Conservation (phyloP, 2,329 filamentous ascomycete genomes). For the Aspergillus eucalypticola region DNA sequence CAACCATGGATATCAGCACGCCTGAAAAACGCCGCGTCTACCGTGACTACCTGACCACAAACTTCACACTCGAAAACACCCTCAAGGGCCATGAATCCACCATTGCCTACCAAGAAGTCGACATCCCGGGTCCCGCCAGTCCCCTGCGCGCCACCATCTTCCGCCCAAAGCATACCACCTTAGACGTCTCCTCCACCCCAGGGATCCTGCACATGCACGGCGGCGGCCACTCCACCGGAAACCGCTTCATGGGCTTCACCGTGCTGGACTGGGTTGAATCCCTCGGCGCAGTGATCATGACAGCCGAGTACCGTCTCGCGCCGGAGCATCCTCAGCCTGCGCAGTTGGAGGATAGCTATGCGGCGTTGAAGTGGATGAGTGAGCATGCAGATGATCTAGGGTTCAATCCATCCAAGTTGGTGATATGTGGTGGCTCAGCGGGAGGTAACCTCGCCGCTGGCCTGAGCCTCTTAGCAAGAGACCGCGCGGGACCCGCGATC, state of each 20-base stretch:
- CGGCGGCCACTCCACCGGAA: slow-evolving; percentile 6
- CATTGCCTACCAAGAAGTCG: neutral
- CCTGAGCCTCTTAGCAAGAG: neutral
- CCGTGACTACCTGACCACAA: neutral
- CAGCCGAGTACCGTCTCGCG: slow-evolving; percentile 4
- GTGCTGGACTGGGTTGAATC: neutral
- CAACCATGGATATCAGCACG: neutral
- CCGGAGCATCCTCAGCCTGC: slow-evolving; percentile 7
- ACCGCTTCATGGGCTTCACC: neutral
- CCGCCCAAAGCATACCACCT: neutral
- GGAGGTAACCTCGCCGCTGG: neutral
- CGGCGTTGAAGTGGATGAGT: neutral
- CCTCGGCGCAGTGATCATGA: neutral
- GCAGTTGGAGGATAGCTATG: neutral
- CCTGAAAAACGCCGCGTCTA: neutral
- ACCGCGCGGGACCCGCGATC: neutral
- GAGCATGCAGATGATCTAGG: neutral
- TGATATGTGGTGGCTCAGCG: neutral
- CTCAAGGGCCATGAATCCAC: neutral
- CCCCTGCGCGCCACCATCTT: neutral
- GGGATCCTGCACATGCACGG: neutral
- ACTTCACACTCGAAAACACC: neutral
- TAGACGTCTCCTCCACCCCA: neutral
- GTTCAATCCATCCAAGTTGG: neutral
- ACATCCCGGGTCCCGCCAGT: neutral